phyloP scores from a whole-genome alignment of 768 basidiomycete species.

The Pleurotus salmoneostramineus region DNA sequence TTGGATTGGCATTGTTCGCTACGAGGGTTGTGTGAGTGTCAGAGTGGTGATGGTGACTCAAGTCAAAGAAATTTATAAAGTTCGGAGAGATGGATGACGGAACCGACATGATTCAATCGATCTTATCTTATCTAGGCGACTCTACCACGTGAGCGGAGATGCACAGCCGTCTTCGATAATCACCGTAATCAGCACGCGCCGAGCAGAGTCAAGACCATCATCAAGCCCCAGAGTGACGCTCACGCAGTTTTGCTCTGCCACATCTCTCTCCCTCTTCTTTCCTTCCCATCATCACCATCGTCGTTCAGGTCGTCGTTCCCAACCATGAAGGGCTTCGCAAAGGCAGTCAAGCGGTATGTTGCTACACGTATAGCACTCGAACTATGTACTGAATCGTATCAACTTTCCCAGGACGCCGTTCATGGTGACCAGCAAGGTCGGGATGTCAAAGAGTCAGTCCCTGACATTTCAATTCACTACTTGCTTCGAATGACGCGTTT shows the following conservation, averaged over 20 bases:
- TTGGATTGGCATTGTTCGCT: slow-evolving; percentile 50
- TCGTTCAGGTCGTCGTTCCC: not conserved
- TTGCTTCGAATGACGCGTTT: not conserved
- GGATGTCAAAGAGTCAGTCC: slow-evolving; percentile 86
- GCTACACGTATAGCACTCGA: not conserved
- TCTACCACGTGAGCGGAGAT: not conserved
- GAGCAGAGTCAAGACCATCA: not conserved
- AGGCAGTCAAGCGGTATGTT: slow-evolving; percentile 69
- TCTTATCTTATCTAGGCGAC: slow-evolving; percentile 1
- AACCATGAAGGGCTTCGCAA: slow-evolving; percentile 80
- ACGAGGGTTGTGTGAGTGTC: slow-evolving; percentile 6
- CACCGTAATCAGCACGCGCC: not conserved
- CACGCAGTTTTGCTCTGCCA: not conserved
- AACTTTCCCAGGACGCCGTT: slow-evolving; percentile 75
- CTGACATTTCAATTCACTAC: not conserved
- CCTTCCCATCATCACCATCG: not conserved
- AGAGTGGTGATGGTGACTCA: slow-evolving; percentile 1
- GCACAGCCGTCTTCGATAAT: not conserved
- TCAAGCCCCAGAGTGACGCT: not conserved
- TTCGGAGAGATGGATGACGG: not conserved
- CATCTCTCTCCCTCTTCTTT: not conserved
- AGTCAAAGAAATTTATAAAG: not conserved
- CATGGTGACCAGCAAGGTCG: slow-evolving; percentile 80
- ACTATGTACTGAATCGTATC: not conserved
- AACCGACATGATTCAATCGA: not conserved